These are phyloP conservation scores for Boletus mariae DNA, from an alignment of 1,284 basidiomycete species.

Conservation along the genomic window DNA sequence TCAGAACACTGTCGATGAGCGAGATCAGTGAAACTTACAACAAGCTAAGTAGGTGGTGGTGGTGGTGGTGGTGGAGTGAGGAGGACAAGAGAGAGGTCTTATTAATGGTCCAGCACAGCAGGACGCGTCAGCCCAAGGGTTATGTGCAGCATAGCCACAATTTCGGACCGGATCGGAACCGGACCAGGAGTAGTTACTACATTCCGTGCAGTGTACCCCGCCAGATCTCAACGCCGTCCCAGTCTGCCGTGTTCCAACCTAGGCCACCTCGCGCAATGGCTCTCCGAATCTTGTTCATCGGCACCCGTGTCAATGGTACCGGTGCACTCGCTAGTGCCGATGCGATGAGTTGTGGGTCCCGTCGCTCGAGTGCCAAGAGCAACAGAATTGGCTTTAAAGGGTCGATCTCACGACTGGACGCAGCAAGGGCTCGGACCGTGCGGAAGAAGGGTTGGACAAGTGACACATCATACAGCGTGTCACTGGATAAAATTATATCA, in stretches of 20 bases:
- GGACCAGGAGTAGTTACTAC: not conserved
- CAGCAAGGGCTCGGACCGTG: conserved; percentile 56
- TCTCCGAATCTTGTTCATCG: conserved; percentile 57
- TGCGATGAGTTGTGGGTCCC: conserved; percentile 69
- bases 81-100: conserved; percentile 16
- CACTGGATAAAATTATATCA: conserved; percentile 81
- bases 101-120: conserved; percentile 30
- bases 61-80: not conserved
- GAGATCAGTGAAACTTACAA: not conserved
- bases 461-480: conserved; percentile 73
- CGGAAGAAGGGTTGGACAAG: conserved; percentile 71
- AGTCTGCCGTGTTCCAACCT: conserved; percentile 62
- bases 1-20: not conserved
- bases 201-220: conserved; percentile 20
- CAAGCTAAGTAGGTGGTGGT: not conserved
- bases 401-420: conserved; percentile 24
- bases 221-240: conserved; percentile 78
- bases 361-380: conserved; percentile 74
- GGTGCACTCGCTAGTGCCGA: conserved; percentile 46
- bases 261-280: conserved; percentile 57
- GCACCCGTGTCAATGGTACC: conserved; percentile 58
- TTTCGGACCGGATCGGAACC: not conserved
- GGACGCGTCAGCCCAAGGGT: conserved; percentile 31
- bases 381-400: conserved; percentile 40
- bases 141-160: conserved; percentile 23